Conservation (phyloP, 1,284 basidiomycete genomes). For the Marasmius sp. region DNA sequence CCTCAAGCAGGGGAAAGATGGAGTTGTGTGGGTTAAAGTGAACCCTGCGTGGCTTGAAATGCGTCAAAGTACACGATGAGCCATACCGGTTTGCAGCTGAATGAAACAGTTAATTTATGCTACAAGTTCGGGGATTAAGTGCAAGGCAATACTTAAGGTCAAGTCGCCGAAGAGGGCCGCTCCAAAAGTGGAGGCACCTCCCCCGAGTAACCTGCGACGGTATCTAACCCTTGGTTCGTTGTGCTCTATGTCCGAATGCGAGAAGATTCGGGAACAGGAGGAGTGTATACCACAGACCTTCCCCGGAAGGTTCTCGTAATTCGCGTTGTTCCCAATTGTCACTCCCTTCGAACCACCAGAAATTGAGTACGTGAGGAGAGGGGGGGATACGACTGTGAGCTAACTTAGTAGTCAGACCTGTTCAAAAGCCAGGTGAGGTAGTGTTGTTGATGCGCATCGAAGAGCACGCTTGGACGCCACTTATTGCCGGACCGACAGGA, state of each 20-base stretch:
- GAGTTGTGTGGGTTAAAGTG: background rate
- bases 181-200: background rate
- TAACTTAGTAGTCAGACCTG: background rate
- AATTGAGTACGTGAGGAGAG: background rate
- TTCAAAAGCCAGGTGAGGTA: background rate
- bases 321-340: background rate
- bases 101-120: background rate
- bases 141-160: background rate
- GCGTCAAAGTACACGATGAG: background rate
- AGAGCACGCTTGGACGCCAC: too few species aligned
- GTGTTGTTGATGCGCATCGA: too few species aligned
- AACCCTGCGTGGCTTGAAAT: slow-evolving; percentile 1
- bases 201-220: background rate
- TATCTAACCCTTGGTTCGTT: background rate
- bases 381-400: background rate
- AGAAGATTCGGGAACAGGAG: slow-evolving; percentile 2
- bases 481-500: too few species aligned
- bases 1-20: background rate
- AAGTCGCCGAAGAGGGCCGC: background rate
- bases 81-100: background rate
- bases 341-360: background rate
- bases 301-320: background rate
- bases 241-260: background rate
- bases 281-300: background rate
- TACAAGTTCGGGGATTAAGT: background rate